A percentile compares a stretch with the other conserved stretches of the same genome.
These are phyloP conservation scores for Berkeleyomyces rouxiae DNA, from an alignment of 2,329 filamentous ascomycete genomes.

Conservation along the genomic window DNA sequence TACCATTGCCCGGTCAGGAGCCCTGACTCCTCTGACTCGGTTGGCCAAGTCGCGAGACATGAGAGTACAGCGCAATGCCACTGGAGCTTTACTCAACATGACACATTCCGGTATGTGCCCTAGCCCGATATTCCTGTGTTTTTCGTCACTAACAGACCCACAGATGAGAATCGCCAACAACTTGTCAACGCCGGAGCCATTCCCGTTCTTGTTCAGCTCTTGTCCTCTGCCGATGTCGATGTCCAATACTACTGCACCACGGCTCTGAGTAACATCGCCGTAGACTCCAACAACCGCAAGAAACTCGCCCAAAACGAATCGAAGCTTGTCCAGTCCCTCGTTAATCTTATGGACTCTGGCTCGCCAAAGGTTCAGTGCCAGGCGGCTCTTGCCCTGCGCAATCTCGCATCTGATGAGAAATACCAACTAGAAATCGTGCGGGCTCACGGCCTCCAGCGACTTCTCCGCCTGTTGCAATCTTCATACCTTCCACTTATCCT, in stretches of 20 bases:
- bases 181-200: slow-evolving; percentile 96
- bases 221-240: slow-evolving; percentile 85
- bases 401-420: slow-evolving; percentile 93
- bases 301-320: slow-evolving; percentile 82
- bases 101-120: slow-evolving; percentile 71
- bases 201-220: slow-evolving; percentile 84
- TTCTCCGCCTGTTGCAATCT: slow-evolving; percentile 81
- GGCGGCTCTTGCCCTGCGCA: slow-evolving; percentile 81
- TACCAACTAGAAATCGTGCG: slow-evolving; percentile 97
- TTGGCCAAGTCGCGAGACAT: slow-evolving; percentile 96
- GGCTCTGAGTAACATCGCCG: slow-evolving; percentile 93
- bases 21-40: slow-evolving; percentile 74
- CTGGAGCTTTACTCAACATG: slow-evolving; percentile 93
- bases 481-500: slow-evolving; percentile 91
- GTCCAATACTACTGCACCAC: slow-evolving; percentile 99
- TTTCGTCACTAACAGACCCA: slow-evolving; percentile 9
- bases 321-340: slow-evolving; percentile 80
- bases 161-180: slow-evolving; percentile 94
- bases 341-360: slow-evolving; percentile 92
- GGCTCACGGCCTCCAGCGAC: slow-evolving; percentile 65
- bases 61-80: slow-evolving; percentile 95
- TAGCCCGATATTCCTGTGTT: background rate
- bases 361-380: slow-evolving; percentile 97
- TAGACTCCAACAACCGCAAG: slow-evolving; percentile 79
- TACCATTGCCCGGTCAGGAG: slow-evolving; percentile 90